Conservation (phyloP, 192 early-diverging fungal genomes). For the Paraglomus brasilianum region DNA sequence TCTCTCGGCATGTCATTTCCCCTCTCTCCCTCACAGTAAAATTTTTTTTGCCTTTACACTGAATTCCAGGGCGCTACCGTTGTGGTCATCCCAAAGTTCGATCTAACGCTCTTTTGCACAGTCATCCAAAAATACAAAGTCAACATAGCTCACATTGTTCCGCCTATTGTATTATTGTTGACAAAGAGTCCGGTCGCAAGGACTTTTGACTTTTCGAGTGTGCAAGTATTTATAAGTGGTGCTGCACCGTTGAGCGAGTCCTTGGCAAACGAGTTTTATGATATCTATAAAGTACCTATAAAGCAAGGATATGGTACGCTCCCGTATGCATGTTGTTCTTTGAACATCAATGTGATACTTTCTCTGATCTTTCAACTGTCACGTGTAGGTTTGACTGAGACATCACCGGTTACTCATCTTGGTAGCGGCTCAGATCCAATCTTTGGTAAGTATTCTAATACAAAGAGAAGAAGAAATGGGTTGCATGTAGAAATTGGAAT, state of each 20-base stretch:
- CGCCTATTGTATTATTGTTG: constrained; percentile 68
- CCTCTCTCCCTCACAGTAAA: neutral
- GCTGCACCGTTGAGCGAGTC: constrained; percentile 59
- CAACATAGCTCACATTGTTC: constrained; percentile 46
- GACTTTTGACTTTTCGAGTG: constrained; percentile 58
- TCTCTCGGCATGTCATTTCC: no score
- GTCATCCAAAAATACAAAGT: constrained; percentile 55
- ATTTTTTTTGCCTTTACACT: constrained; percentile 31
- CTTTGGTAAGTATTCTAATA: constrained; percentile 33
- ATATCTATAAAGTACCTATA: constrained; percentile 37
- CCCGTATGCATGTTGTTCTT: neutral
- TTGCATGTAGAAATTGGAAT: neutral
- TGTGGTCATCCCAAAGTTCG: constrained; percentile 65
- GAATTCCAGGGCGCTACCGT: constrained; percentile 42
- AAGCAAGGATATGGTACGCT: constrained; percentile 69
- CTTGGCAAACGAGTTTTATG: constrained; percentile 39
- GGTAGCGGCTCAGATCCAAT: constrained; percentile 33
- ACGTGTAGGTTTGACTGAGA: constrained; percentile 50
- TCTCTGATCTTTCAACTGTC: no score
- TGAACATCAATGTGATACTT: no score
- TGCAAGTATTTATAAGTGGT: constrained; percentile 53
- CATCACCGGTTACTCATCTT: constrained; percentile 51
- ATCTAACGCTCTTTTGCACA: constrained; percentile 51
- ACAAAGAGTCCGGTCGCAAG: constrained; percentile 64
- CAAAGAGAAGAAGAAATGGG: neutral